Evolutionary conservation across 2,329 filamentous ascomycete species (phyloP).

Genomic region (Aspergillus aculeatus): DNA sequence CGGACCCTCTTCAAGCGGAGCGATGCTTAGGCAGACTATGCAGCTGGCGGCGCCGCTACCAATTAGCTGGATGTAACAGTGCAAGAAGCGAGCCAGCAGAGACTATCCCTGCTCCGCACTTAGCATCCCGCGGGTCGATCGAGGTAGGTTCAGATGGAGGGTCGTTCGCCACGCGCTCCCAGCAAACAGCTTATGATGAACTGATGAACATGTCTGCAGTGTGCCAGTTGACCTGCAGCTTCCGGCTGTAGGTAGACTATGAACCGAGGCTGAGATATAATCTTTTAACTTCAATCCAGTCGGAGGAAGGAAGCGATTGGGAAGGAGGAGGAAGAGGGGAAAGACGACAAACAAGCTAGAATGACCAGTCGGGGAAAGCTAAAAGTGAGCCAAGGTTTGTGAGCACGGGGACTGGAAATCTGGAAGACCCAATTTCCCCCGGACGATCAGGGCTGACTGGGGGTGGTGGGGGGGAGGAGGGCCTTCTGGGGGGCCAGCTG

Average conservation of each 20-base stretch:
- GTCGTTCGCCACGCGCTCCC: not conserved
- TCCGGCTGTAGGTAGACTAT: not conserved
- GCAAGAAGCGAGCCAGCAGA: slow-evolving; percentile 3
- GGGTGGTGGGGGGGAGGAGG: not conserved
- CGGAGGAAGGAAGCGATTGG: not conserved
- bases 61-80: slow-evolving; percentile 6
- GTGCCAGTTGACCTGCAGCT: not conserved
- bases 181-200: not conserved
- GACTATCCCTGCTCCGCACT: not conserved
- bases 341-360: not conserved
- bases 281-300: not conserved
- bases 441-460: slow-evolving; percentile 7
- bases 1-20: not conserved
- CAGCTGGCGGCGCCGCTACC: slow-evolving; percentile 2
- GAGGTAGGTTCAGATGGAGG: not conserved
- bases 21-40: not conserved
- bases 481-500: not conserved
- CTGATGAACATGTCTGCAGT: not conserved
- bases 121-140: slow-evolving; percentile 2
- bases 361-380: not conserved
- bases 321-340: not conserved
- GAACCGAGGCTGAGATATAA: not conserved
- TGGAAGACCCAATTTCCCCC: slow-evolving; percentile 7
- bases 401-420: not conserved
- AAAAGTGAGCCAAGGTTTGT: not conserved